Conservation (phyloP, 768 basidiomycete genomes). For the Boletus subcaerulescens region DNA sequence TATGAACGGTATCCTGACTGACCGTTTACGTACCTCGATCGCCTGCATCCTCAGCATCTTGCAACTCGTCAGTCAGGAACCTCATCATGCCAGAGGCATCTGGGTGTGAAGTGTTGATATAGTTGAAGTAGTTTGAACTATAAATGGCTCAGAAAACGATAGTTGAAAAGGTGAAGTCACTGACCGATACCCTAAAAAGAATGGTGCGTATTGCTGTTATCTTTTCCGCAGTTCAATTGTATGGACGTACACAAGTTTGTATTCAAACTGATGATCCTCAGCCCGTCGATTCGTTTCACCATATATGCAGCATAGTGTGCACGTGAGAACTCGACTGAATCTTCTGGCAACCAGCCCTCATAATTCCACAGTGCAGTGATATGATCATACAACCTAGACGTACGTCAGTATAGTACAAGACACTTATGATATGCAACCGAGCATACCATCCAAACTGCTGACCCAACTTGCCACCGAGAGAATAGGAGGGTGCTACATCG, state of each 20-base stretch:
- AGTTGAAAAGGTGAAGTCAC: slow-evolving; percentile 2
- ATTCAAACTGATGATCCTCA: slow-evolving; percentile 72
- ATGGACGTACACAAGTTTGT: slow-evolving; percentile 65
- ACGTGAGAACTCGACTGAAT: slow-evolving; percentile 53
- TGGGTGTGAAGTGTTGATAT: slow-evolving; percentile 66
- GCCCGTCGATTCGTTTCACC: slow-evolving; percentile 61
- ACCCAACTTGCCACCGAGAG: slow-evolving; percentile 51
- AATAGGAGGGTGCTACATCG: slow-evolving; percentile 59
- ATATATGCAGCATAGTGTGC: slow-evolving; percentile 74
- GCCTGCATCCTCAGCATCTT: slow-evolving; percentile 73
- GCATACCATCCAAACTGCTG: slow-evolving; percentile 64
- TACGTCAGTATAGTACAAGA: background rate
- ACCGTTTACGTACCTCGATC: slow-evolving; percentile 52
- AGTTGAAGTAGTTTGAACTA: slow-evolving; percentile 72
- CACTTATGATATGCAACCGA: background rate
- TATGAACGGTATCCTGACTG: background rate
- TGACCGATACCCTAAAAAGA: slow-evolving; percentile 32
- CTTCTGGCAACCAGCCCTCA: slow-evolving; percentile 63
- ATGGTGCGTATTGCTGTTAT: background rate
- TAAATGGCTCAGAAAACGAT: slow-evolving; percentile 5
- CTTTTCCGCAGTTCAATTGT: background rate
- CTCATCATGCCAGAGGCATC: slow-evolving; percentile 75
- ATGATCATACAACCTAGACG: slow-evolving; percentile 71
- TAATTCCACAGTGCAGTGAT: slow-evolving; percentile 68
- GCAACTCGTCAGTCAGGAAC: slow-evolving; percentile 75